These are phyloP conservation scores for Diplogelasinospora grovesii DNA, from an alignment of 495 filamentous ascomycete species.

Conservation along the genomic window DNA sequence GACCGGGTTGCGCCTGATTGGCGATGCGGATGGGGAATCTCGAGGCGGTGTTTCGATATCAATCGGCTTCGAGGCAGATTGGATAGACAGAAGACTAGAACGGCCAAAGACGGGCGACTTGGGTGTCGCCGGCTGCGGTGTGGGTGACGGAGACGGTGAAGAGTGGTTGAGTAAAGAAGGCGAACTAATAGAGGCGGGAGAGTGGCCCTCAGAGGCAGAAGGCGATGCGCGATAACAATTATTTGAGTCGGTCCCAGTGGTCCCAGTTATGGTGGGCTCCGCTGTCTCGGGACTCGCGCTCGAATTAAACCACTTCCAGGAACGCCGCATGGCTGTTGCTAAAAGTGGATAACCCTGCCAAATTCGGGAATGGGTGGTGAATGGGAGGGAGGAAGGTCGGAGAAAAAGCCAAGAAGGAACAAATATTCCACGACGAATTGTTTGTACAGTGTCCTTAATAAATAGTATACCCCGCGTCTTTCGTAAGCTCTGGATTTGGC, in stretches of 20 bases:
- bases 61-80: constrained; percentile 27
- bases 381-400: not conserved
- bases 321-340: constrained; percentile 21
- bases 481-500: too few relatives aligned
- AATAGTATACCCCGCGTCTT: too few relatives aligned
- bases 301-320: constrained; percentile 25
- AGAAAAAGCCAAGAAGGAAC: not conserved
- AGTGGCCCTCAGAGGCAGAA: constrained; percentile 12
- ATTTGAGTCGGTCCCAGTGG: constrained; percentile 20
- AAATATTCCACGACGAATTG: too few relatives aligned
- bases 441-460: too few relatives aligned
- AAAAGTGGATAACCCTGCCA: constrained; percentile 24
- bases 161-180: constrained; percentile 30
- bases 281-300: constrained; percentile 19
- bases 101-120: constrained; percentile 29
- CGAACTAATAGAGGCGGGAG: constrained; percentile 17
- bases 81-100: constrained; percentile 20
- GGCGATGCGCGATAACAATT: constrained; percentile 29
- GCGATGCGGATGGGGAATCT: constrained; percentile 22
- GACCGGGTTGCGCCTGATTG: constrained; percentile 11
- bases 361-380: too few relatives aligned
- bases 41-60: constrained; percentile 13
- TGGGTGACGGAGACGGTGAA: constrained; percentile 28
- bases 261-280: constrained; percentile 19
- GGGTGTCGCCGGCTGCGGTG: constrained; percentile 36